Evolutionary conservation across 345 rosid species (phyloP).

Genomic region (Brassica nigra): DNA sequence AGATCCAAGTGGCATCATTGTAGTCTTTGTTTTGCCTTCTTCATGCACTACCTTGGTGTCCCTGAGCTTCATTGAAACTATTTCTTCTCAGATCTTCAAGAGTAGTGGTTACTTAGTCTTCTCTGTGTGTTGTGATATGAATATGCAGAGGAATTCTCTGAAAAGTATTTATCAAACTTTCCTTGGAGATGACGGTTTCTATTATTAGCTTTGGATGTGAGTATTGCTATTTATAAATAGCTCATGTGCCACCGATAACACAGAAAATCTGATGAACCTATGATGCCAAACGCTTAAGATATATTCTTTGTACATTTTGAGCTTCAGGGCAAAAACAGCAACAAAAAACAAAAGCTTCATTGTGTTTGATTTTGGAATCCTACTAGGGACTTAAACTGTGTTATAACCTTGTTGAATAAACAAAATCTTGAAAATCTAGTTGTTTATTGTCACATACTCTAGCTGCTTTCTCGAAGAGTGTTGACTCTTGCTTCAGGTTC

Average conservation of each 20-base stretch:
- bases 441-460: slow-evolving; percentile 6
- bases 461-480: slow-evolving; percentile 38
- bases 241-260: neutral
- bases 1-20: neutral
- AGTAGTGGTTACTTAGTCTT: neutral
- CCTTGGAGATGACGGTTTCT: neutral
- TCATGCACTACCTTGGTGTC: neutral
- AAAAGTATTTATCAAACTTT: neutral
- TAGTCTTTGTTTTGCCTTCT: slow-evolving; percentile 3
- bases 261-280: slow-evolving; percentile 17
- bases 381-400: slow-evolving; percentile 14
- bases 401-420: slow-evolving; percentile 11
- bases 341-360: neutral
- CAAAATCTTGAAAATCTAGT: slow-evolving; percentile 1
- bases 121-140: slow-evolving; percentile 18
- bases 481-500: slow-evolving; percentile 46
- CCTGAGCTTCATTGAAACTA: slow-evolving; percentile 15
- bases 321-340: neutral
- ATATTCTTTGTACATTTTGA: slow-evolving; percentile 27
- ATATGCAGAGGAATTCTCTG: slow-evolving; percentile 31
- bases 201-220: slow-evolving; percentile 1
- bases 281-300: slow-evolving; percentile 18
- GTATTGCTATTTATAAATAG: slow-evolving; percentile 1
- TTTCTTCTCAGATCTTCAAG: neutral
- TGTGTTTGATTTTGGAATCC: slow-evolving; percentile 16